Conservation (phyloP, 225 moss, liverwort and hornwort species). For the Physcomitrellopsis africana region DNA sequence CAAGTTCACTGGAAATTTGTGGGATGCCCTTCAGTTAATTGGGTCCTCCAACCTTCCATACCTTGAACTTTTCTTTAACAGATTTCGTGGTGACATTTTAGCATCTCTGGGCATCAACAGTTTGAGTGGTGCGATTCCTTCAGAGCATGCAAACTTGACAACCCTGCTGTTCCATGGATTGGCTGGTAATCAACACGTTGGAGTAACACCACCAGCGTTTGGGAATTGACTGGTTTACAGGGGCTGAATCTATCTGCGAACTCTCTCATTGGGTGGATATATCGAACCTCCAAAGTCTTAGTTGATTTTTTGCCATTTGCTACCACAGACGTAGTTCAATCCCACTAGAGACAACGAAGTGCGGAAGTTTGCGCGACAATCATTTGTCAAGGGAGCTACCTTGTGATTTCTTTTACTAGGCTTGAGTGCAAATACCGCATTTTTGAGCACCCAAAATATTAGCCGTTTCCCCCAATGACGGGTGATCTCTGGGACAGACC, state of each 20-base stretch:
- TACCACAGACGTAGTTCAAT: conserved; percentile 35
- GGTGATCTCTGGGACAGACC: conserved; percentile 29
- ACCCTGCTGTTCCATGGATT: conserved; percentile 37
- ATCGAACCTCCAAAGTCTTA: conserved; percentile 35
- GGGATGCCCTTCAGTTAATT: conserved; percentile 30
- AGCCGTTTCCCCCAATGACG: conserved; percentile 20
- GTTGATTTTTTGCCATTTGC: conserved; percentile 46
- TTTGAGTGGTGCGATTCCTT: conserved; percentile 37
- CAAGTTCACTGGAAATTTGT: conserved; percentile 32
- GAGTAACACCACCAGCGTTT: conserved; percentile 37
- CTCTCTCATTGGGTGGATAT: conserved; percentile 41
- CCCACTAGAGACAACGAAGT: conserved; percentile 41
- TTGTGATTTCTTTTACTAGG: conserved; percentile 38
- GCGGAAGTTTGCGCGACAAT: conserved; percentile 42
- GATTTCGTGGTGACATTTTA: conserved; percentile 49
- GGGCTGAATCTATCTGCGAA: conserved; percentile 63
- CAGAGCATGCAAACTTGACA: conserved; percentile 40
- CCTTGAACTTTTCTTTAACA: conserved; percentile 54
- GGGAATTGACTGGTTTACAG: conserved; percentile 40
- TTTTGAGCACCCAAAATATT: background rate
- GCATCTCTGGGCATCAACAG: conserved; percentile 32
- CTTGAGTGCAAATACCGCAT: conserved; percentile 5
- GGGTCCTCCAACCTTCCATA: conserved; percentile 28
- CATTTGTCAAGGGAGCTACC: conserved; percentile 49
- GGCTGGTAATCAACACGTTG: conserved; percentile 29